A percentile compares a stretch with the other conserved stretches of the same genome.
phyloP scores from a whole-genome alignment of 768 basidiomycete genomes.

The Omphalotus guepiniiformis region DNA sequence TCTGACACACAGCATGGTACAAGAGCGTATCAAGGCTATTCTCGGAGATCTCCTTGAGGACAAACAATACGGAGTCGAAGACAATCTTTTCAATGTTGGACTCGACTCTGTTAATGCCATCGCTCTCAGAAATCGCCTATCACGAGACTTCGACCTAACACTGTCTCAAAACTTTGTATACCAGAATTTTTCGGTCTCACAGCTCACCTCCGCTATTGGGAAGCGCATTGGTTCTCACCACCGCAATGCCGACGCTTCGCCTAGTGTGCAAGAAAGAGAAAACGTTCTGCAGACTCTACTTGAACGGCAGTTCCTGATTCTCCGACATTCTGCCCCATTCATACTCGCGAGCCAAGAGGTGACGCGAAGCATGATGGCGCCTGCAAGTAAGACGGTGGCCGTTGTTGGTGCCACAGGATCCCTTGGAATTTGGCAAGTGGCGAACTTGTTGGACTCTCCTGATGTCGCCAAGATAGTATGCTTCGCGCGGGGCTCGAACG shows the following conservation, averaged over 20 bases:
- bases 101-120: conserved; percentile 11
- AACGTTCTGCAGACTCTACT: conserved; percentile 1
- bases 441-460: conserved; percentile 5
- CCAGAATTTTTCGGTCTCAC: conserved; percentile 10
- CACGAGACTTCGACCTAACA: conserved; percentile 2
- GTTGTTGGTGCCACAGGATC: conserved; percentile 12
- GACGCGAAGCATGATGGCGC: background rate
- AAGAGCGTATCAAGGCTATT: conserved; percentile 4
- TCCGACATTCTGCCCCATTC: conserved; percentile 3
- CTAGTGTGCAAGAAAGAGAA: background rate
- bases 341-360: conserved; percentile 5
- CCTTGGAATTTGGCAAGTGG: conserved; percentile 12
- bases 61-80: background rate
- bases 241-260: background rate
- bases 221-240: background rate
- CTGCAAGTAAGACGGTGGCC: conserved; percentile 8
- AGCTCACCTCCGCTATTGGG: conserved; percentile 3
- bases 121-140: conserved; percentile 8
- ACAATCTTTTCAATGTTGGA: conserved; percentile 11
- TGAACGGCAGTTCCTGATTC: conserved; percentile 5
- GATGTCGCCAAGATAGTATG: conserved; percentile 12
- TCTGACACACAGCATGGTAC: conserved; percentile 2
- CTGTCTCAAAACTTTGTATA: conserved; percentile 10
- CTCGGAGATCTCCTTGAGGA: conserved; percentile 9
- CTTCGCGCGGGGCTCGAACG: conserved; percentile 8